Conservation (phyloP, 768 basidiomycete species). For the Leccinum rimulosum region DNA sequence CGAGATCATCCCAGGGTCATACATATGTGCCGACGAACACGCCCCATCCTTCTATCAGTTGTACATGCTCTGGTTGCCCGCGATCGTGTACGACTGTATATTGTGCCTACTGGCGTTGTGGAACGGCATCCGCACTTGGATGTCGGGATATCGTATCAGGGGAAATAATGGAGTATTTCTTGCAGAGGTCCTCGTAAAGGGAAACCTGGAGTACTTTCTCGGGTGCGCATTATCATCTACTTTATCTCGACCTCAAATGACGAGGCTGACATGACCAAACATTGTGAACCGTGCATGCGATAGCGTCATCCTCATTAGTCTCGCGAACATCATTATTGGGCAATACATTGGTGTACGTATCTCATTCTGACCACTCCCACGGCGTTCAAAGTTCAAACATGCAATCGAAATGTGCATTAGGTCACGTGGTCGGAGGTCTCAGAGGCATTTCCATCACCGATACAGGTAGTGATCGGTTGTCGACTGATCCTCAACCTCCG, state of each 20-base stretch:
- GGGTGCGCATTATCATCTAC: background rate
- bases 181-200: background rate
- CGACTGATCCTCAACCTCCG: background rate
- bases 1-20: background rate
- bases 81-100: constrained; percentile 2
- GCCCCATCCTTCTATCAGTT: background rate
- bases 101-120: constrained; percentile 10
- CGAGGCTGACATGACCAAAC: background rate
- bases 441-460: constrained; percentile 1
- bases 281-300: background rate
- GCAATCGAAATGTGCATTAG: background rate
- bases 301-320: background rate
- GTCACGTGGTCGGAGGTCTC: constrained; percentile 6
- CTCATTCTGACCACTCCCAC: background rate
- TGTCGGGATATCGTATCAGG: background rate
- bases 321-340: background rate
- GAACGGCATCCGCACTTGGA: background rate
- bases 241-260: background rate
- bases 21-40: background rate
- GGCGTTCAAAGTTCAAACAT: too few relatives aligned
- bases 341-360: constrained; percentile 6
- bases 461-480: background rate
- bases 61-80: constrained; percentile 10
- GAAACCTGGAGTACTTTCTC: constrained; percentile 2
- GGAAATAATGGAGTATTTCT: background rate